Conservation (phyloP, 495 filamentous ascomycete species). For the Penicillium macrosclerotiorum region DNA sequence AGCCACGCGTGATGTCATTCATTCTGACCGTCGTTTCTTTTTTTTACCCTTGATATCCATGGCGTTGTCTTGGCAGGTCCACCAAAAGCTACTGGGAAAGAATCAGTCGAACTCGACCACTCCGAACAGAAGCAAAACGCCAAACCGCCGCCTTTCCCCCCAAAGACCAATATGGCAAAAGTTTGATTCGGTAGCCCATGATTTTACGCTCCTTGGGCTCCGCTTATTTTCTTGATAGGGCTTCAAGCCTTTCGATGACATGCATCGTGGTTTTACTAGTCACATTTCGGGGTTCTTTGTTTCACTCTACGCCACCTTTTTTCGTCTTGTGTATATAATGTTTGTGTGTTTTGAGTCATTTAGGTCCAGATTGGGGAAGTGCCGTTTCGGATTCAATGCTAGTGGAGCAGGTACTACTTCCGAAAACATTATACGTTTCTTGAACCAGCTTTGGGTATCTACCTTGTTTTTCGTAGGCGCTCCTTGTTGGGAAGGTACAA, state of each 20-base stretch:
- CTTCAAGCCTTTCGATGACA: conserved; percentile 1
- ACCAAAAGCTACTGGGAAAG: conserved; percentile 37
- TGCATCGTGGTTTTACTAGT: conserved; percentile 12
- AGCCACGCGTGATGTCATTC: conserved; percentile 10
- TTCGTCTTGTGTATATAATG: conserved; percentile 28
- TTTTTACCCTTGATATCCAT: conserved; percentile 45
- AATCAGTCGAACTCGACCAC: conserved; percentile 15
- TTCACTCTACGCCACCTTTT: conserved; percentile 3
- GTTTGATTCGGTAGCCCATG: conserved; percentile 1
- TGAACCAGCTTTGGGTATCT: too few species aligned
- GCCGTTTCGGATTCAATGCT: conserved; percentile 4
- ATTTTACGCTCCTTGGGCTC: neutral
- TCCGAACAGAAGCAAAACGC: conserved; percentile 3
- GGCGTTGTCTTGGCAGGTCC: conserved; percentile 45
- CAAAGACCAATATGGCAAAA: conserved; percentile 9
- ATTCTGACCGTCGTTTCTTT: conserved; percentile 28
- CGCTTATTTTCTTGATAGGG: neutral
- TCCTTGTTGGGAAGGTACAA: too few species aligned
- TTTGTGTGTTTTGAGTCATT: conserved; percentile 19
- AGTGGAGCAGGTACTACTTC: conserved; percentile 11
- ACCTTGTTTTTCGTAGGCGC: too few species aligned
- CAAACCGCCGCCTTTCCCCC: conserved; percentile 7
- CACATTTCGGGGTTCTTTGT: conserved; percentile 4
- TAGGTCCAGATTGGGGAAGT: conserved; percentile 6
- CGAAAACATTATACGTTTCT: conserved; percentile 14